Evolutionary conservation across 345 rosid genomes (phyloP).

Genomic region (Pistacia atlantica): DNA sequence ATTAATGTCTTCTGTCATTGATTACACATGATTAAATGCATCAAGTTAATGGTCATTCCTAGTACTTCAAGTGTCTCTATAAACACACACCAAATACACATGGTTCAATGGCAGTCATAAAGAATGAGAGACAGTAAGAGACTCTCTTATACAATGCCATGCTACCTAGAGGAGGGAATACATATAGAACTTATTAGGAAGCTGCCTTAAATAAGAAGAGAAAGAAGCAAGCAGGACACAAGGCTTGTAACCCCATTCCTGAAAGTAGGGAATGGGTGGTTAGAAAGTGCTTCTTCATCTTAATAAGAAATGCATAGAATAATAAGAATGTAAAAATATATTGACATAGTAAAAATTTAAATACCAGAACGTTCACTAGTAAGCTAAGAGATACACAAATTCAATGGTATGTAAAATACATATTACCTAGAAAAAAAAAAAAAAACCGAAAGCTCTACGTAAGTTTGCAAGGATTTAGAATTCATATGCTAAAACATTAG

Average conservation of each 20-base stretch:
- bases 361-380: no score
- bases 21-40: background rate
- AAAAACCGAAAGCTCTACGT: background rate
- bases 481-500: no score
- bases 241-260: background rate
- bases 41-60: background rate
- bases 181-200: background rate
- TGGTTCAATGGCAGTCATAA: background rate
- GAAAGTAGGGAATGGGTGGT: background rate
- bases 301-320: background rate
- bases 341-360: background rate
- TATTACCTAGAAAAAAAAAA: background rate
- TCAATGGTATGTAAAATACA: background rate
- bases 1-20: background rate
- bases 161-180: background rate
- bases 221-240: background rate
- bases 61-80: background rate
- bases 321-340: background rate
- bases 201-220: background rate
- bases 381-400: background rate
- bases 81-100: background rate
- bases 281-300: background rate
- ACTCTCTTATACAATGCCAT: background rate
- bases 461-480: no score
- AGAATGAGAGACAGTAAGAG: background rate